Evolutionary conservation across 768 basidiomycete genomes (phyloP), one percentile per base, ranked within the genome.

Genomic region (Mycena alexandri): DNA sequence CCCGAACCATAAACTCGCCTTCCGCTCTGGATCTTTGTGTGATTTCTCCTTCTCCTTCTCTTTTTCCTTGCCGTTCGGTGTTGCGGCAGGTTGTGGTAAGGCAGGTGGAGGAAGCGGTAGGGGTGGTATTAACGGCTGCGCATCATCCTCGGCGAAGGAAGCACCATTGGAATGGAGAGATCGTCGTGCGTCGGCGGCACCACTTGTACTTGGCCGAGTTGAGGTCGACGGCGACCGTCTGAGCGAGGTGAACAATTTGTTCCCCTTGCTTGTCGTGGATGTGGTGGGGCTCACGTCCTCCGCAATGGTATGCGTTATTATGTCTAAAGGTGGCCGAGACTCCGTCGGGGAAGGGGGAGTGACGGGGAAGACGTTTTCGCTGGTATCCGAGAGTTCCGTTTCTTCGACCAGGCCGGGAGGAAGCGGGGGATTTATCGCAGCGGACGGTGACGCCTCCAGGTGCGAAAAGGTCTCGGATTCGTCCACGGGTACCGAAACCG

Each of bases 1-100:
- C 34, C 75, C 71, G 70, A 87, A 88, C 87, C 88, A 90, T 5
- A 73, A 68, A 42, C 81, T 80, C 17, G 80, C 69, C 70, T 84
- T 84, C 61, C 81, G 81, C 47, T 80, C 82, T 16, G 81, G 70
- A 71, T 85, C 82, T 72, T 81, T 81, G 34, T 55, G 63, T 75
- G 38, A 9, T 38, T 78, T 75, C 46, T 72, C 67, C 44, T 55
- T 68, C 46, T 33, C 13, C 73, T 81, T 73, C 73, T 84, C 71
- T 74, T 76, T 76, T 73, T 80, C 81, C 73, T 81, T 81, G 67
- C 74, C 67, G 25, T 65, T 70, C 62, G 73, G 36, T 29, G 43
- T 48, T 44, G 57, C 58, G 13, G 57, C 58, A 13, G 42, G 48
- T 22, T 71, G 69, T 0, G 77, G 74, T 56, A 77, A 61, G 55